These are phyloP conservation scores for Aspergillus felis DNA, from an alignment of 2,329 filamentous ascomycete genomes.

Conservation along the genomic window DNA sequence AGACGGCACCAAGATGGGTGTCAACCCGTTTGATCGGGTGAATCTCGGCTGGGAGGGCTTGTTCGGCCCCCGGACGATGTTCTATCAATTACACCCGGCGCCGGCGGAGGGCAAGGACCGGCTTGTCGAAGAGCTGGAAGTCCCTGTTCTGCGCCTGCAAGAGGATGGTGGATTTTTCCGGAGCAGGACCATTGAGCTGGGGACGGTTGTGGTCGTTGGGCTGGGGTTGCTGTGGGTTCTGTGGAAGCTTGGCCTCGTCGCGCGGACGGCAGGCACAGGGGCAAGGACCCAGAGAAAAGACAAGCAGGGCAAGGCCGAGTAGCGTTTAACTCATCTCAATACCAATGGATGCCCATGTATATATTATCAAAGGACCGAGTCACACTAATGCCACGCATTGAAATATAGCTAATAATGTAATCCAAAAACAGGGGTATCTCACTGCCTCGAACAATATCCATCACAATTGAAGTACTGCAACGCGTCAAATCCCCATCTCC, in stretches of 20 bases:
- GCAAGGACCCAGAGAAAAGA: conserved; percentile 5
- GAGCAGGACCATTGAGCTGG: conserved; percentile 42
- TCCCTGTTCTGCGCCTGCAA: conserved; percentile 62
- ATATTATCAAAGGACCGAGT: neutral
- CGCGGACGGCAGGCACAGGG: conserved; percentile 22
- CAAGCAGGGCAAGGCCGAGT: conserved; percentile 27
- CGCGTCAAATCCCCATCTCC: conserved; percentile 22
- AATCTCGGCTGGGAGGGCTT: conserved; percentile 81
- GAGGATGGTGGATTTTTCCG: conserved; percentile 42
- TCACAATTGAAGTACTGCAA: neutral
- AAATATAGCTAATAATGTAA: neutral
- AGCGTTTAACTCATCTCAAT: neutral
- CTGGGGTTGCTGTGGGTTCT: conserved; percentile 68
- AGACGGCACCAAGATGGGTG: conserved; percentile 59
- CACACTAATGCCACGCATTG: too few species aligned
- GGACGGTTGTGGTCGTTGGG: conserved; percentile 58
- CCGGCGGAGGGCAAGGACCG: conserved; percentile 27
- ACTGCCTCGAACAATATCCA: neutral
- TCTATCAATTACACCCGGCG: conserved; percentile 70
- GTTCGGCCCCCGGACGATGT: conserved; percentile 72
- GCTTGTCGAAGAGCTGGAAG: conserved; percentile 54
- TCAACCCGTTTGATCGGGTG: conserved; percentile 80
- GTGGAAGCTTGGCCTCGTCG: conserved; percentile 50
- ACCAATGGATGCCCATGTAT: neutral
- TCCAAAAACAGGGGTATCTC: neutral